These are phyloP conservation scores for Ceratocystis eucalypticola DNA, from an alignment of 2,329 filamentous ascomycete species.

Conservation along the genomic window DNA sequence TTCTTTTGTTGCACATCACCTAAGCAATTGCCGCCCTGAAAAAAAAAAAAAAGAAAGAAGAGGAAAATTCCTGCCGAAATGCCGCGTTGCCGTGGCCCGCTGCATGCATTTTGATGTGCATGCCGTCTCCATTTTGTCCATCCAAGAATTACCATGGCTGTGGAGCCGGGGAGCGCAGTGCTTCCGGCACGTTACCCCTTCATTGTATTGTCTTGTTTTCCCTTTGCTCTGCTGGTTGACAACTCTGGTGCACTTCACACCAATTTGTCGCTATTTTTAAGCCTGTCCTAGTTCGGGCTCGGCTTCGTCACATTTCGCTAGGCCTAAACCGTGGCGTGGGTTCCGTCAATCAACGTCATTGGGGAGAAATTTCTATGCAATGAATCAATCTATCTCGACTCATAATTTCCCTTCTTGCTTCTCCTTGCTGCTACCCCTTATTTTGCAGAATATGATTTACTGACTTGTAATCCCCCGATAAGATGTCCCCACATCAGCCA, in stretches of 20 bases:
- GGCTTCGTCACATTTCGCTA: neutral
- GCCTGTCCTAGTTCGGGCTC: neutral
- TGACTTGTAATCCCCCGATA: conserved; percentile 4
- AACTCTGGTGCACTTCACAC: neutral
- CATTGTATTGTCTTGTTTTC: neutral
- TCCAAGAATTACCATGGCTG: neutral
- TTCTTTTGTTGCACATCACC: conserved; percentile 19
- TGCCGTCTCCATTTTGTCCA: neutral
- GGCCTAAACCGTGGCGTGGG: neutral
- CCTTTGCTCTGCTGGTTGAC: neutral
- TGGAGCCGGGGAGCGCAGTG: neutral
- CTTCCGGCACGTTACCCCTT: neutral
- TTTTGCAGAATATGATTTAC: neutral
- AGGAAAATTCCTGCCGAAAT: neutral
- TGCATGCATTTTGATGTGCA: neutral
- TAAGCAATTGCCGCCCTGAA: neutral
- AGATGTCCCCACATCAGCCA: conserved; percentile 29
- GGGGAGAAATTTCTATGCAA: neutral
- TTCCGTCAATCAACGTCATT: neutral
- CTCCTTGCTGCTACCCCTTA: neutral
- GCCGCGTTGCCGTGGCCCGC: neutral
- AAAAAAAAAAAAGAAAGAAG: neutral
- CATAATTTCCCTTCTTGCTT: neutral
- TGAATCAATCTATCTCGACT: neutral
- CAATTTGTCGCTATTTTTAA: neutral